Evolutionary conservation across 345 rosid genomes (phyloP).

Genomic region (Populus davidiana): DNA sequence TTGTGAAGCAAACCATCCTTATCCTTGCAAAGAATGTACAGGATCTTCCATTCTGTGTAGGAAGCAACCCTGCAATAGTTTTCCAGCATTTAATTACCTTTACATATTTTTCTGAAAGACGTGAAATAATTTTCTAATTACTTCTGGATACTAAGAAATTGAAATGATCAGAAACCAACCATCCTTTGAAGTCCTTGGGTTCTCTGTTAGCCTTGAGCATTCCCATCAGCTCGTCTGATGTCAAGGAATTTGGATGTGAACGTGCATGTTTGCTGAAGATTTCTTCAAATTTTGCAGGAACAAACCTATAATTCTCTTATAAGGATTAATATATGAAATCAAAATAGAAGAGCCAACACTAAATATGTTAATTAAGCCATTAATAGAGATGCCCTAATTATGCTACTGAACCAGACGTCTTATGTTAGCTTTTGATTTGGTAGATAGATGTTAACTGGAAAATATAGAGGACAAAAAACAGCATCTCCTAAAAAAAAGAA

Average conservation of each 20-base stretch:
- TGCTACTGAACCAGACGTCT: background rate
- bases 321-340: background rate
- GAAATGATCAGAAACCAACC: slow-evolving; percentile 30
- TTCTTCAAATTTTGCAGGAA: slow-evolving; percentile 64
- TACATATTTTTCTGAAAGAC: background rate
- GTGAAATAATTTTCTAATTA: background rate
- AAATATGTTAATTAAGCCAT: background rate
- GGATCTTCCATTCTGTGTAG: slow-evolving; percentile 69
- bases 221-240: slow-evolving; percentile 41
- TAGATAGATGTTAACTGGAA: background rate
- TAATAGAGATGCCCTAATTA: background rate
- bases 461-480: background rate
- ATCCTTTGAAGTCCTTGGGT: slow-evolving; percentile 52
- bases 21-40: slow-evolving; percentile 61
- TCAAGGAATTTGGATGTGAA: slow-evolving; percentile 43
- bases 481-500: background rate
- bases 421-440: background rate
- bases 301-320: slow-evolving; percentile 44
- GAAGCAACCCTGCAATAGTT: slow-evolving; percentile 46
- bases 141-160: background rate
- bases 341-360: background rate
- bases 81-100: background rate
- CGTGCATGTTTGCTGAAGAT: slow-evolving; percentile 55
- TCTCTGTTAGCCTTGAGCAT: slow-evolving; percentile 57
- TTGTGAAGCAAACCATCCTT: slow-evolving; percentile 59